Percentiles rank a stretch among this genome's conserved stretches.
Conservation (phyloP, 306 rosid genomes). For the Carpinus viminea region DNA sequence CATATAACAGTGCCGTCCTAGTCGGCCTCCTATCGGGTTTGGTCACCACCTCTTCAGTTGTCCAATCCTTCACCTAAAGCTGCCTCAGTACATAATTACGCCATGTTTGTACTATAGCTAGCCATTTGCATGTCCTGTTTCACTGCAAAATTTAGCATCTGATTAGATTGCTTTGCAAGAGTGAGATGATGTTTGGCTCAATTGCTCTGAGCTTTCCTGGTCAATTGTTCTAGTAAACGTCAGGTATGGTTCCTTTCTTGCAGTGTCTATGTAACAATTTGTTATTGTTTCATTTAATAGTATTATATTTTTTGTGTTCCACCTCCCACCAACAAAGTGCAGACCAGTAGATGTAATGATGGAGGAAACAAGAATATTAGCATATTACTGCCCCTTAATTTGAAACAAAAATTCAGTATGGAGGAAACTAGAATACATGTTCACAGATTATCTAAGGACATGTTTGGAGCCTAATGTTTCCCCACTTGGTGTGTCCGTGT, state of each 20-base stretch:
- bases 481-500: too few relatives aligned
- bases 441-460: not conserved
- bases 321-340: not conserved
- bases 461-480: not conserved
- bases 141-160: constrained; percentile 21
- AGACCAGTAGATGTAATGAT: not conserved
- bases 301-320: not conserved
- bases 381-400: not conserved
- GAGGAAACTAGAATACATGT: not conserved
- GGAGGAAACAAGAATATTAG: not conserved
- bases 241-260: constrained; percentile 13
- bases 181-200: constrained; percentile 24
- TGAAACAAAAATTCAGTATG: not conserved
- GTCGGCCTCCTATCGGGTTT: constrained; percentile 90
- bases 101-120: constrained; percentile 26
- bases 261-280: constrained; percentile 19
- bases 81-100: not conserved
- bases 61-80: constrained; percentile 60
- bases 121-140: constrained; percentile 25
- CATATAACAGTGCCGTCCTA: constrained; percentile 81
- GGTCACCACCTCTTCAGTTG: constrained; percentile 84
- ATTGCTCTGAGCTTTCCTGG: constrained; percentile 28
- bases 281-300: not conserved
- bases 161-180: constrained; percentile 24
- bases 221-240: constrained; percentile 23